These are phyloP conservation scores for Backusella tarrabulga DNA, from an alignment of 192 early-diverging fungal genomes.

Conservation along the genomic window DNA sequence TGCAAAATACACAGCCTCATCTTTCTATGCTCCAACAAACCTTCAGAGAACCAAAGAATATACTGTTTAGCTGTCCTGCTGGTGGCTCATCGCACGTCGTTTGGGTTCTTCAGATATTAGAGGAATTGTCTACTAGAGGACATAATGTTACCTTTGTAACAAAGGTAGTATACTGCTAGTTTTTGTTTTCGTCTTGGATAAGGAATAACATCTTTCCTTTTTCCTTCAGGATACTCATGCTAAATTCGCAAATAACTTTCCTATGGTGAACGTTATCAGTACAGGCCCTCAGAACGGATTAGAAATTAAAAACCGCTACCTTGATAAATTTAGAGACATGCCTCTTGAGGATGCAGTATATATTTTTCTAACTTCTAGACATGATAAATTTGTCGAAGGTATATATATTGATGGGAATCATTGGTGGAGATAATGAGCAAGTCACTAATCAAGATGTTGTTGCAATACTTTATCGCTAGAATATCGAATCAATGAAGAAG, in stretches of 20 bases:
- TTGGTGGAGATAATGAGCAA: neutral
- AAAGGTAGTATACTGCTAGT: neutral
- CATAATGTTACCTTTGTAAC: conserved; percentile 23
- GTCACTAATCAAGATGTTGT: neutral
- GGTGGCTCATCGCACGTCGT: conserved; percentile 22
- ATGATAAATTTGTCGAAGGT: conserved; percentile 8
- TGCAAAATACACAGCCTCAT: neutral
- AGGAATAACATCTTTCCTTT: neutral
- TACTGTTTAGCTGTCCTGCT: conserved; percentile 7
- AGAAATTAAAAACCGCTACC: neutral
- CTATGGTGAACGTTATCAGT: neutral
- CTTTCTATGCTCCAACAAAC: neutral
- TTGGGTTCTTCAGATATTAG: conserved; percentile 24
- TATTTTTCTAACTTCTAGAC: neutral
- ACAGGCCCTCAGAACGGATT: neutral
- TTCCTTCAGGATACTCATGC: neutral
- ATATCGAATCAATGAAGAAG: neutral
- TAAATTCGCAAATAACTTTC: neutral
- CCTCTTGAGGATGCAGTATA: neutral
- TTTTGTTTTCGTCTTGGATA: neutral
- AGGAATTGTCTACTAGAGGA: conserved; percentile 12
- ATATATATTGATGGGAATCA: neutral
- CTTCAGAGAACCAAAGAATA: conserved; percentile 14
- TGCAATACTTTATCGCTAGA: neutral
- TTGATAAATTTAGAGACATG: conserved; percentile 1